These are phyloP conservation scores for Serendipita indica DNA, from an alignment of 768 basidiomycete genomes.

Conservation along the genomic window DNA sequence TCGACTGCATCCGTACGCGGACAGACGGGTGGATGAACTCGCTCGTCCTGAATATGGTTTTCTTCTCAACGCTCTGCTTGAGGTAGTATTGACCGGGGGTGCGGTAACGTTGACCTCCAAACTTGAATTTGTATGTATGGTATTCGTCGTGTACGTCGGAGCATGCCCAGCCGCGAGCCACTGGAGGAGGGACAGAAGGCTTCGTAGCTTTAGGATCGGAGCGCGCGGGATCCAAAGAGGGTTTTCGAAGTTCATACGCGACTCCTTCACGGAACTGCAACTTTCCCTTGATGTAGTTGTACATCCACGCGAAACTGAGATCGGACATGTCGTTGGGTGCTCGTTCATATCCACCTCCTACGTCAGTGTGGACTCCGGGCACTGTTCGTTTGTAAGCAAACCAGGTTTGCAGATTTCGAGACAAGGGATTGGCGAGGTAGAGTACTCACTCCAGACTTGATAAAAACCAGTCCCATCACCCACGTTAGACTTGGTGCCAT, in stretches of 20 bases:
- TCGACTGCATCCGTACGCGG: background rate
- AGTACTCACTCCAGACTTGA: constrained; percentile 17
- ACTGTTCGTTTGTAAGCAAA: too few relatives aligned
- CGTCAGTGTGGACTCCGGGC: constrained; percentile 18
- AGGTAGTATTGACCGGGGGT: background rate
- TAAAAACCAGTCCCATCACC: background rate
- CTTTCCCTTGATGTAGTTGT: too few relatives aligned
- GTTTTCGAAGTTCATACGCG: background rate
- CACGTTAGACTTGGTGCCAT: background rate
- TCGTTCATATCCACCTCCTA: constrained; percentile 15
- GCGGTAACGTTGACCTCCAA: background rate
- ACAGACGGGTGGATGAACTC: background rate
- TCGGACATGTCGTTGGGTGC: constrained; percentile 6
- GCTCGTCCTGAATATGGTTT: background rate
- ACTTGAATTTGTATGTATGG: background rate
- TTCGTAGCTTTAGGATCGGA: background rate
- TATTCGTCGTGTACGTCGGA: background rate
- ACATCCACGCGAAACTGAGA: constrained; percentile 7
- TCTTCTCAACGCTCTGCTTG: background rate
- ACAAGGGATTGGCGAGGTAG: background rate
- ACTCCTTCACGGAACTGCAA: too few relatives aligned
- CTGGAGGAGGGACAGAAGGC: background rate
- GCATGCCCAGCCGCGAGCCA: background rate
- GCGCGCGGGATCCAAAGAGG: background rate
- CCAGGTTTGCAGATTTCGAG: constrained; percentile 16